Conservation (phyloP, 345 rosid species). For the Citrus unshiu region DNA sequence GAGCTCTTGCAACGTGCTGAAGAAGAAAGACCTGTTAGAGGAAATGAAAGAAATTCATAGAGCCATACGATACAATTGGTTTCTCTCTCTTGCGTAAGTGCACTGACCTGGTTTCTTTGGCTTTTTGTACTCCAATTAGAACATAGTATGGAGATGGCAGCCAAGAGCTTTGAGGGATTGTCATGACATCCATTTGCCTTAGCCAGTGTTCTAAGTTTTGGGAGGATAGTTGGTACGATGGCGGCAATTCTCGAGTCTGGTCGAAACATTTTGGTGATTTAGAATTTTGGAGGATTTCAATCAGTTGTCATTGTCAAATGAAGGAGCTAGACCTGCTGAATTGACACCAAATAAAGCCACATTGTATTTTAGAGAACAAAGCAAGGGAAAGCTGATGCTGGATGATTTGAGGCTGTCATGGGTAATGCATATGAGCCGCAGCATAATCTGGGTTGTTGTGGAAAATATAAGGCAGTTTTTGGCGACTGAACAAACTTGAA, state of each 20-base stretch:
- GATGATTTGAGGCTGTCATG: not conserved
- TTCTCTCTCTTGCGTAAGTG: not conserved
- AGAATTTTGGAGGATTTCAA: not conserved
- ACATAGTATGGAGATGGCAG: not conserved
- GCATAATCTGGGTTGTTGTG: not conserved
- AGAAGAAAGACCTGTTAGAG: conserved; percentile 54
- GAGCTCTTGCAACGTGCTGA: conserved; percentile 73
- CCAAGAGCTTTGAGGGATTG: not conserved
- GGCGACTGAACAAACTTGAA: not conserved
- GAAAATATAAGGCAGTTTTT: no score
- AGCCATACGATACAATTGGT: not conserved
- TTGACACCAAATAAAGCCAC: not conserved
- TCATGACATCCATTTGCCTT: no score
- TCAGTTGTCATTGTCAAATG: not conserved
- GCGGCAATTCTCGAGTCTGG: not conserved
- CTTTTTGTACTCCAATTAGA: conserved; percentile 1
- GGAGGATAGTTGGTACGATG: not conserved
- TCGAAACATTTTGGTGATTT: not conserved
- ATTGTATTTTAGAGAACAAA: not conserved
- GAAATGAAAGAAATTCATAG: conserved; percentile 39
- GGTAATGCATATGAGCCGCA: no score
- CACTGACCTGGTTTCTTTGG: not conserved
- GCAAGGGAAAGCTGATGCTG: not conserved
- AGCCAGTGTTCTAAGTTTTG: conserved; percentile 2
- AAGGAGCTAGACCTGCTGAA: not conserved